phyloP scores from a whole-genome alignment of 441 rosid species.

The Gossypium lobatum region DNA sequence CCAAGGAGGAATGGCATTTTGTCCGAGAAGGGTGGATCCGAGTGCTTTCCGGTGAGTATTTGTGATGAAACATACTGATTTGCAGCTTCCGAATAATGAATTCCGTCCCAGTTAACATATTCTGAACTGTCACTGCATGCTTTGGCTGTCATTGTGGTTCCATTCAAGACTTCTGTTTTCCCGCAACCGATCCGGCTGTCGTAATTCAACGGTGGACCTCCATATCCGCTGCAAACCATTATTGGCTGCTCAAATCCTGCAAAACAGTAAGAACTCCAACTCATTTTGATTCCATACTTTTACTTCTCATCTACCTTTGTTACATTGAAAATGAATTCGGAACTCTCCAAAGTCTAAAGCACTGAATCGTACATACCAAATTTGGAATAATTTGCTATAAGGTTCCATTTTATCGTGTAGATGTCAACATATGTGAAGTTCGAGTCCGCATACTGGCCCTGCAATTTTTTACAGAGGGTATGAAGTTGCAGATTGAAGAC shows the following conservation, averaged over 20 bases:
- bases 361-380: slow-evolving; percentile 39
- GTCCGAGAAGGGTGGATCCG: slow-evolving; percentile 74
- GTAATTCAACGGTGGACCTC: slow-evolving; percentile 81
- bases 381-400: slow-evolving; percentile 63
- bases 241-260: slow-evolving; percentile 84
- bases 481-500: slow-evolving; percentile 84
- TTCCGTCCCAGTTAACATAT: slow-evolving; percentile 90
- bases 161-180: slow-evolving; percentile 65
- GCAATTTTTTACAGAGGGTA: slow-evolving; percentile 58
- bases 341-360: neutral
- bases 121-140: slow-evolving; percentile 73
- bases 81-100: slow-evolving; percentile 90
- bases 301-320: neutral
- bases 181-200: slow-evolving; percentile 66
- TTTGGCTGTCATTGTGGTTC: slow-evolving; percentile 53
- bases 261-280: slow-evolving; percentile 8
- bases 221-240: slow-evolving; percentile 86
- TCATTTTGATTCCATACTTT: neutral
- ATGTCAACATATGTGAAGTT: slow-evolving; percentile 72
- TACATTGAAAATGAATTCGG: neutral
- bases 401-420: slow-evolving; percentile 62
- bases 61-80: slow-evolving; percentile 65
- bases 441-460: slow-evolving; percentile 52
- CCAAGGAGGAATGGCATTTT: slow-evolving; percentile 75
- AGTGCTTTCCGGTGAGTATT: slow-evolving; percentile 68